Percentiles rank a stretch among this genome's conserved stretches.
Conservation (phyloP, 2,329 filamentous ascomycete species). For the Sarocladium oryzae region DNA sequence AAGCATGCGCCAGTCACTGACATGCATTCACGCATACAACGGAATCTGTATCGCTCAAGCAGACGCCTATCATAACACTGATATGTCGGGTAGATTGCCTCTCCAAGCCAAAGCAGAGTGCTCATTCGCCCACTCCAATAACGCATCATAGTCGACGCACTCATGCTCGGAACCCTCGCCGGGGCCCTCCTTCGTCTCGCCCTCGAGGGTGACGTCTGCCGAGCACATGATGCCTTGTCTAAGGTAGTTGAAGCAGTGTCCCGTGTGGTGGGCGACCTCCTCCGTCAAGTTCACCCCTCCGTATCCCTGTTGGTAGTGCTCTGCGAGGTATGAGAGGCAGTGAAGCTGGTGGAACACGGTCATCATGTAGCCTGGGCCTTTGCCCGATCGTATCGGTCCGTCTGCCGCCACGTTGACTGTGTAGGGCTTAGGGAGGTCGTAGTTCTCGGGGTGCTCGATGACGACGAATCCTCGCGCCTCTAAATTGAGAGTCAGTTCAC, state of each 20-base stretch:
- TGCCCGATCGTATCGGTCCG: not conserved
- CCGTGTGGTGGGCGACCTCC: constrained; percentile 23
- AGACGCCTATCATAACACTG: constrained; percentile 6
- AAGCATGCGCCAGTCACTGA: too few species aligned
- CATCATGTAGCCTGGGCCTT: constrained; percentile 6
- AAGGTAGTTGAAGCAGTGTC: constrained; percentile 34
- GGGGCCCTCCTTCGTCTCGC: constrained; percentile 7
- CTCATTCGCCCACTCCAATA: constrained; percentile 8
- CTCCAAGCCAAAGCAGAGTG: constrained; percentile 4
- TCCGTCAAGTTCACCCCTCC: constrained; percentile 7
- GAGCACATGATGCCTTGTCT: constrained; percentile 33
- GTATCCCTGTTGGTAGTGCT: constrained; percentile 6
- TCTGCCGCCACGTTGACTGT: not conserved
- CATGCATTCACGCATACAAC: too few species aligned
- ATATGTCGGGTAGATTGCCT: constrained; percentile 2
- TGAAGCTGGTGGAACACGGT: constrained; percentile 16
- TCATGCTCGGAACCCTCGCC: constrained; percentile 8
- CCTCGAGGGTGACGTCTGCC: constrained; percentile 17
- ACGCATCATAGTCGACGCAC: constrained; percentile 8
- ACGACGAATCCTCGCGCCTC: constrained; percentile 2
- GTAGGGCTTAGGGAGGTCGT: constrained; percentile 5
- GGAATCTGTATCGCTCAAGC: too few species aligned
- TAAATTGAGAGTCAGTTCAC: not conserved
- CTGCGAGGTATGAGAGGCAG: constrained; percentile 13
- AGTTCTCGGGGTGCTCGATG: not conserved